A percentile compares a stretch with the other conserved stretches of the same genome.
Conservation (phyloP, 768 basidiomycete genomes). For the Boletus bicolor region DNA sequence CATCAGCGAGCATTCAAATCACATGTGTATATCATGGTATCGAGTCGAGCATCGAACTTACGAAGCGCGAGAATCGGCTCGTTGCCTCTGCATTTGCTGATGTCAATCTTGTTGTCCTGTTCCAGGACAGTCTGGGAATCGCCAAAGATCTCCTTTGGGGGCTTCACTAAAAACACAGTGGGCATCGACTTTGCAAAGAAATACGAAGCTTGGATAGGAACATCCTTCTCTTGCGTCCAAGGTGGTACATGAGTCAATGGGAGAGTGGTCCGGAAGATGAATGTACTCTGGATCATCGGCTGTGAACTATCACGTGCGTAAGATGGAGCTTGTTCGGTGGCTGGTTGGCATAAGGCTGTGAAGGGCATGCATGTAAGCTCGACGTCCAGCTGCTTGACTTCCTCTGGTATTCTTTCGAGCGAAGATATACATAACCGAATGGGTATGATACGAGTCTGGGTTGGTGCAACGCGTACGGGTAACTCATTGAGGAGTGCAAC, state of each 20-base stretch:
- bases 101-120: background rate
- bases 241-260: constrained; percentile 43
- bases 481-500: constrained; percentile 15
- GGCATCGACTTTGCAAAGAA: constrained; percentile 55
- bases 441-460: constrained; percentile 62
- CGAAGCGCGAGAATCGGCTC: constrained; percentile 65
- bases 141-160: constrained; percentile 42
- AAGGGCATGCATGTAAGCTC: constrained; percentile 31
- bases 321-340: background rate
- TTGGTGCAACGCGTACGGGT: constrained; percentile 47
- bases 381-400: constrained; percentile 39
- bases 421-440: constrained; percentile 42
- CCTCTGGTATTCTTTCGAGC: constrained; percentile 28
- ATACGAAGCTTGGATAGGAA: constrained; percentile 54
- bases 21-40: background rate
- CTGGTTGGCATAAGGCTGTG: background rate
- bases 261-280: constrained; percentile 37
- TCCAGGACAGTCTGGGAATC: constrained; percentile 2
- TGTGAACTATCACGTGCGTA: background rate
- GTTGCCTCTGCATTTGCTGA: constrained; percentile 17
- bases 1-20: background rate
- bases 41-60: constrained; percentile 31
- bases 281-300: background rate
- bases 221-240: constrained; percentile 38
- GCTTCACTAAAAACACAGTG: constrained; percentile 54